Evolutionary conservation across 495 filamentous ascomycete genomes (phyloP).

Genomic region (Aspergillus sparsus): DNA sequence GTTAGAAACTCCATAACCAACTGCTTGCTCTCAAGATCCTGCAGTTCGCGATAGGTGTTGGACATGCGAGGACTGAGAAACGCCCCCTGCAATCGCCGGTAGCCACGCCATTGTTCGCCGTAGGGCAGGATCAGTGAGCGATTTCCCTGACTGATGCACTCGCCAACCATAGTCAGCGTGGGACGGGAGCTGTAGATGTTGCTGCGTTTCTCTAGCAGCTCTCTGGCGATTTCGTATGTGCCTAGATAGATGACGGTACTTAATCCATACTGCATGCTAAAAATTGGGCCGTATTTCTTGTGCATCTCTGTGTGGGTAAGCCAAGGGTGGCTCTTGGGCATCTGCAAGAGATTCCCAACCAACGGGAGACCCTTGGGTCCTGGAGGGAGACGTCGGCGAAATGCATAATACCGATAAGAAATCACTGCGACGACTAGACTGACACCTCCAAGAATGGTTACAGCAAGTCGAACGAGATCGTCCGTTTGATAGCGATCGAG

Average conservation of each 20-base stretch:
- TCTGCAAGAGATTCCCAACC: conserved; percentile 59
- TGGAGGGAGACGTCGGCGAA: conserved; percentile 12
- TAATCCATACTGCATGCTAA: conserved; percentile 55
- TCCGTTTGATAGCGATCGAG: not conserved
- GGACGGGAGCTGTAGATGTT: conserved; percentile 62
- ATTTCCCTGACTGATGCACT: conserved; percentile 16
- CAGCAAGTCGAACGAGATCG: not conserved
- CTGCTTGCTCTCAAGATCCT: conserved; percentile 36
- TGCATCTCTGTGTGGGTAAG: conserved; percentile 60
- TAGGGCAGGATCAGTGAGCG: conserved; percentile 47
- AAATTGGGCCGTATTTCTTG: conserved; percentile 60
- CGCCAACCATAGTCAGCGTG: conserved; percentile 25
- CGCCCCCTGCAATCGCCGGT: conserved; percentile 27
- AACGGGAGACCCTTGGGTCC: conserved; percentile 46
- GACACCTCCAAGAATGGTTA: not conserved
- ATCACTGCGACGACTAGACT: not conserved
- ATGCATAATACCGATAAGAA: not conserved
- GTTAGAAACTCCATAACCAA: conserved; percentile 21
- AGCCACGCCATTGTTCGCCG: conserved; percentile 39
- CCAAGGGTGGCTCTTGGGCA: conserved; percentile 53
- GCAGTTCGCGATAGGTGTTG: conserved; percentile 35
- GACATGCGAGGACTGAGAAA: conserved; percentile 39
- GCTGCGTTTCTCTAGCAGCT: conserved; percentile 56
- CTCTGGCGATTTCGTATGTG: conserved; percentile 52
- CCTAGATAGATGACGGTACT: conserved; percentile 59